Evolutionary conservation across 164 flowering plant species (phyloP), one percentile per base, ranked within the genome.

Genomic region (Saururus chinensis): DNA sequence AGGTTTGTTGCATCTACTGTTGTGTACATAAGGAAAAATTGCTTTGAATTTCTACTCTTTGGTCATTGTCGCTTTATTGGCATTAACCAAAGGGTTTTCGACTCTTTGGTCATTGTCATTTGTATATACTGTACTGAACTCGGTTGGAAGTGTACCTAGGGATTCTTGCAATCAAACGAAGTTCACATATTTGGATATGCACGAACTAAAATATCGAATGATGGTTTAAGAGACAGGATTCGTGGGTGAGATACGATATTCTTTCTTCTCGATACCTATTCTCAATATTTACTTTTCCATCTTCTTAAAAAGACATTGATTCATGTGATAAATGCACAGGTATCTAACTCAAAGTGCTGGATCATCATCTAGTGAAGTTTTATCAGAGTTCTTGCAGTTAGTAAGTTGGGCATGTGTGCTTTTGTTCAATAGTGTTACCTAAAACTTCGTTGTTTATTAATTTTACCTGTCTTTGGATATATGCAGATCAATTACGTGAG

Each of bases 131-230:
- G 19, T 51, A 19, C 61, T 59, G 30, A 73, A 56, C 59, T 71
- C 57, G 49, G n/a, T 19, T 56, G 42, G n/a, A 60, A 58, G 23
- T 60, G 22, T 62, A 22, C 65, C 4, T 80, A 92, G 98, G 92
- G 96, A 37, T 92, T 89, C 71, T 69, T 92, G 26, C 85, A 64
- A 64, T 48, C 89, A 45, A 56, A 69, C 65, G 96, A 92, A 70
- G 96, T 92, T 66, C 88, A 83, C 76, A 92, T 92, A 48, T 89
- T 92, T 79, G 98, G 98, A 24, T 92, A 92, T 80, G 98, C 98
- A 37, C 80, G 98, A 74, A 82, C 89, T 54, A 84, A 82, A 73
- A 82, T 92, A 60, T 72, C 92, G 20, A 93, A 86, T 77, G 88
- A 83, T 37, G 92, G 83, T 45, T 73, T 92, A 53, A 78, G 88